phyloP scores from a whole-genome alignment of 495 filamentous ascomycete genomes.

The Xylaria flabelliformis region DNA sequence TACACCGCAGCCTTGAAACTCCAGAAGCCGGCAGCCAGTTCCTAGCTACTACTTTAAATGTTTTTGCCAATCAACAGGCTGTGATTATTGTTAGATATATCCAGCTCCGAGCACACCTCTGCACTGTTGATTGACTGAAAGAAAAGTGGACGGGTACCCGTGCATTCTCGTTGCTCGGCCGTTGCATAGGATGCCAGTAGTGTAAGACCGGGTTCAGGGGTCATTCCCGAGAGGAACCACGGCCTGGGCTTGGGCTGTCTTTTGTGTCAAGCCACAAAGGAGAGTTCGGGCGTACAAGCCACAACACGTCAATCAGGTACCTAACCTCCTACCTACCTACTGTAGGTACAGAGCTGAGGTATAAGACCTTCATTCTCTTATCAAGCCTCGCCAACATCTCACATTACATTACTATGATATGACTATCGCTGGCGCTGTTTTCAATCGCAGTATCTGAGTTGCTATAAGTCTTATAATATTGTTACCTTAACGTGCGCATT shows the following conservation, averaged over 20 bases:
- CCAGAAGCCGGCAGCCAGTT: background rate
- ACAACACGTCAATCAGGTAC: background rate
- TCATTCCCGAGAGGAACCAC: background rate
- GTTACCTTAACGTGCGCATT: background rate
- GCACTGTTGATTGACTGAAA: background rate
- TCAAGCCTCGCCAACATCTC: background rate
- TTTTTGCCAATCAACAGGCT: background rate
- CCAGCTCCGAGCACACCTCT: background rate
- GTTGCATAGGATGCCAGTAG: conserved; percentile 20
- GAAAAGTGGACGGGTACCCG: background rate
- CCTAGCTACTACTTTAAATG: too few relatives aligned
- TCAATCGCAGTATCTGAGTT: background rate
- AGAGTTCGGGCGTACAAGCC: background rate
- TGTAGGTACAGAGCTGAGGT: too few relatives aligned
- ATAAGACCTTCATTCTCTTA: background rate
- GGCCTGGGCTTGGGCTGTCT: background rate
- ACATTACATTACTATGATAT: background rate
- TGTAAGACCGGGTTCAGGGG: conserved; percentile 18
- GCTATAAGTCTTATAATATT: background rate
- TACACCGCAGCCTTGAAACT: background rate
- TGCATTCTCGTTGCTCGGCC: conserved; percentile 20
- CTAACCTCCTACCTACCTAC: too few relatives aligned
- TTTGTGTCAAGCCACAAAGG: background rate
- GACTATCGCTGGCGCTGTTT: background rate
- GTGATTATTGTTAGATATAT: background rate